Conservation (phyloP, 345 rosid species). For the Anastatica hierochuntica region DNA sequence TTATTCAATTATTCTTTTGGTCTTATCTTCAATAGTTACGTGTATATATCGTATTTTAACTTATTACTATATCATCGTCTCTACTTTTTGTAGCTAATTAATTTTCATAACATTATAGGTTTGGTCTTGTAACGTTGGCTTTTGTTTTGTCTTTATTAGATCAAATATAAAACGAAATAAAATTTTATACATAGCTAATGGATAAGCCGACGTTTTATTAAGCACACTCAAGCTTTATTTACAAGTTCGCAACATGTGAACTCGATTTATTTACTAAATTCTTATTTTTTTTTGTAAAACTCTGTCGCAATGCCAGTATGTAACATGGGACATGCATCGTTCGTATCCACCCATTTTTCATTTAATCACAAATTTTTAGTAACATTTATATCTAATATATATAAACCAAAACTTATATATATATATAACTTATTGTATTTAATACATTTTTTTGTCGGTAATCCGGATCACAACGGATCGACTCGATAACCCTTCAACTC, state of each 20-base stretch:
- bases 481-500: no score
- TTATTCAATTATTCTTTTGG: constrained; percentile 12
- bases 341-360: not conserved
- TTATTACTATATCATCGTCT: no score
- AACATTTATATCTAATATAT: no score
- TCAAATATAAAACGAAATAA: not conserved
- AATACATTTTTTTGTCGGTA: no score
- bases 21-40: constrained; percentile 22
- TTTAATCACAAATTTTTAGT: no score
- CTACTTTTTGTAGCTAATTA: no score
- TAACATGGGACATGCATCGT: constrained; percentile 22
- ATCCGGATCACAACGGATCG: no score
- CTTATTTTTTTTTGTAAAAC: not conserved
- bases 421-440: no score
- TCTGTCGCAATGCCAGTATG: constrained; percentile 15
- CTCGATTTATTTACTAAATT: not conserved
- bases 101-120: no score
- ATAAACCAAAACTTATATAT: no score
- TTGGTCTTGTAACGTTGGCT: constrained; percentile 18
- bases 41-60: no score
- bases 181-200: not conserved
- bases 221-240: constrained; percentile 4
- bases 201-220: constrained; percentile 18
- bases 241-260: constrained; percentile 16
- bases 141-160: constrained; percentile 18